Evolutionary conservation across 2,329 filamentous ascomycete genomes (phyloP), one percentile per base, ranked within the genome.

Genomic region (Aspergillus transmontanensis): DNA sequence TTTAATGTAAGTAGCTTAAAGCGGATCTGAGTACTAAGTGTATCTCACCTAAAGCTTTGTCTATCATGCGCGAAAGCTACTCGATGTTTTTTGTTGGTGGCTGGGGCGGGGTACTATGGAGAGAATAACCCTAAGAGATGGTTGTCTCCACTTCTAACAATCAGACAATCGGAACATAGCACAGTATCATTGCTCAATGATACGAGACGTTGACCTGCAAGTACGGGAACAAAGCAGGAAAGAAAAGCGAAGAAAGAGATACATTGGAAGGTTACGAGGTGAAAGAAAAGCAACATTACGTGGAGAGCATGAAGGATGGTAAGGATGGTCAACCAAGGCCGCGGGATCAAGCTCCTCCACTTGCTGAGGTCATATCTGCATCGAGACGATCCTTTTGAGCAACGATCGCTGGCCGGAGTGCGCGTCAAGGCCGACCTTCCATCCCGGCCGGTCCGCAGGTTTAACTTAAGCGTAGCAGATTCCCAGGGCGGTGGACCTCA

Each of bases 331-430:
- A 62, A 36, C 46, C 32, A 48, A 36, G 21, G n/a, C 23, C 9
- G 39, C 36, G 16, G 28, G 39, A 34, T 21, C 23, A 12, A 30
- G 50, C 23, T 45, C 21, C 48, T 48, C 55, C 60, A 28, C 23
- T 39, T 30, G 57, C 43, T 65, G 64, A 67, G 58, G 66, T 64
- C 64, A 68, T 62, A 39, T 48, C 30, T 61, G 65, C 61, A 59
- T 43, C 36, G 30, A 43, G 43, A 30, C 7, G 16, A 50, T 36
- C 46, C 39, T 48, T 57, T 58, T 30, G 34, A 61, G 63, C 58
- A 67, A 59, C 26, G 65, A 68, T 68, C 65, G 66, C 65, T 66
- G 59, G 19, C 43, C 53, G 53, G 58, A 50, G 60, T 67, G 65
- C 65, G 66, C 63, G 66, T 68, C 64, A 64, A 57, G 46, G 10